Base-by-base conservation (phyloP, 257 asterid genomes). In the Nicotiana attenuata region DNA sequence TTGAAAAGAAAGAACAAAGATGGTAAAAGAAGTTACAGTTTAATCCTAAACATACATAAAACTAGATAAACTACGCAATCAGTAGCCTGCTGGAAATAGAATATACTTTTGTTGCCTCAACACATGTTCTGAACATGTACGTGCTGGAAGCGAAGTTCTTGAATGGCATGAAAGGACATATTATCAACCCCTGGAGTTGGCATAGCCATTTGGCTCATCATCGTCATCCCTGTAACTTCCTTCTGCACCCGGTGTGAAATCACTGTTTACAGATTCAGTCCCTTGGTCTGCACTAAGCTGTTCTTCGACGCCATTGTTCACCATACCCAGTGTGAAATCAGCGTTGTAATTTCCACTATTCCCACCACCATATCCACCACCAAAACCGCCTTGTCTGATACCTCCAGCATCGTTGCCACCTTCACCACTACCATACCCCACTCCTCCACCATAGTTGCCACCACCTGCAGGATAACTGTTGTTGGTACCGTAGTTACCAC, bases 121-220 rank as follows among this genome's bases (percentile, higher is more conserved):
- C 52, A 66, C 50, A 5, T n/a, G 1, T 76, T 59, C 15, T 71
- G 38, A 45, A 60, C 76, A 71, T 38, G 33, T 5, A 69, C 53
- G 41, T 53, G 19, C 52, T 24, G 8, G 26, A 73, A 13, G 38
- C 79, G 0, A 45, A 73, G 61, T 73, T 7, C 77, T 68, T 47
- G 79, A 73, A 15, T 47, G 29, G 63, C 79, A 50, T 24, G 35
- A n/a, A 1, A 47, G 59, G 19, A 13, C 2, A 6, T 20, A 41
- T 71, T 45, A 22, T 83, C 60, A 84, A 80, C 81, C 57, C 61
- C 83, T 87, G n/a, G 69, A 81, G 55, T 83, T 87, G 75, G 76
- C 87, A 59, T 53, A 64, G 81, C 80, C 85, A 26, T 31, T 55
- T 53, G 80, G 78, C 65, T 77, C 87, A 26, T 83, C 85, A 20